Conservation (phyloP, 345 rosid species). For the Populus simonii region DNA sequence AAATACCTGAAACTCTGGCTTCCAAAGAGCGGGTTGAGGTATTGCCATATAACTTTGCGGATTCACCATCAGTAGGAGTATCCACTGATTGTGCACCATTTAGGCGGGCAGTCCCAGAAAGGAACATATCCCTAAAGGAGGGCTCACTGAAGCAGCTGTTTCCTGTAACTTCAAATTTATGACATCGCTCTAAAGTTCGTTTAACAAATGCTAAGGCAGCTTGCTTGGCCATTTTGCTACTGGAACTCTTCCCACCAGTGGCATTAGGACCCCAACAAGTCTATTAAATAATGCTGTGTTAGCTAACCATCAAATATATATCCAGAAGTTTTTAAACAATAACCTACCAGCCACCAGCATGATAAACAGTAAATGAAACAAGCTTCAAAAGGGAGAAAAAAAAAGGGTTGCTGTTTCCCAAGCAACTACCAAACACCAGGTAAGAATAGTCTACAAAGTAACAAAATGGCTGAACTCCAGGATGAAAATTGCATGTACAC, state of each 20-base stretch:
- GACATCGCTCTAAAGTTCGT: conserved; percentile 65
- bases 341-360: background rate
- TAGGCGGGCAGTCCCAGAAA: conserved; percentile 39
- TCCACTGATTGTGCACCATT: conserved; percentile 36
- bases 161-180: conserved; percentile 73
- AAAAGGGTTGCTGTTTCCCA: background rate
- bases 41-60: conserved; percentile 28
- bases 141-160: conserved; percentile 86
- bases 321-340: background rate
- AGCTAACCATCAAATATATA: conserved; percentile 3
- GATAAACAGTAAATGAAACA: background rate
- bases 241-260: conserved; percentile 70
- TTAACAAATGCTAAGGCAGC: conserved; percentile 77
- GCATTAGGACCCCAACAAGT: conserved; percentile 59
- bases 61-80: conserved; percentile 48
- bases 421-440: background rate
- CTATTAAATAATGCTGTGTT: conserved; percentile 34
- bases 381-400: background rate
- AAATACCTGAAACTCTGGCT: conserved; percentile 41
- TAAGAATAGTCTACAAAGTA: background rate
- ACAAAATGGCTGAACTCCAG: background rate
- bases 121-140: conserved; percentile 56
- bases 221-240: conserved; percentile 77
- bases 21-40: conserved; percentile 29
- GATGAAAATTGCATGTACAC: background rate